Percentiles rank a stretch among this genome's conserved stretches.
Conservation (phyloP, 192 early-diverging fungal species). For the Linnemannia exigua region DNA sequence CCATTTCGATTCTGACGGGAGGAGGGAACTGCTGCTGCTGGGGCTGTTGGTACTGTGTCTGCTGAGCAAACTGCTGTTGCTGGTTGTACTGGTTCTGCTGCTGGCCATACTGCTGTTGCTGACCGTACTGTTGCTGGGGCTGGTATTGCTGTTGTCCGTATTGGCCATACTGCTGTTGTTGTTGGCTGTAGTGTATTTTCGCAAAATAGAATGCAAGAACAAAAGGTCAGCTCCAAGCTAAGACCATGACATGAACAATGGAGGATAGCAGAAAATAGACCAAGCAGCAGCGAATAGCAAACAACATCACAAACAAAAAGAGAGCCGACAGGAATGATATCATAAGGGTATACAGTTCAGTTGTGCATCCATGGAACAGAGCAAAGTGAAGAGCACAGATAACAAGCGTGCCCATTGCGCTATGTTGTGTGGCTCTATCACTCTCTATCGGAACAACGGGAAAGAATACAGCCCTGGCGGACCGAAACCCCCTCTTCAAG, state of each 20-base stretch:
- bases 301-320: not conserved
- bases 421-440: not conserved
- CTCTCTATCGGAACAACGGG: not conserved
- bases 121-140: not conserved
- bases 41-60: conserved; percentile 19
- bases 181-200: not conserved
- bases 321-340: conserved; percentile 13
- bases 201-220: not conserved
- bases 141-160: conserved; percentile 3
- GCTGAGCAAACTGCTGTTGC: conserved; percentile 9
- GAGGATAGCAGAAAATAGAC: not conserved
- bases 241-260: not conserved
- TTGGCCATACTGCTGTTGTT: conserved; percentile 14
- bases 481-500: not conserved
- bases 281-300: not conserved
- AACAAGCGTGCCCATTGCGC: not conserved
- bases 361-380: not conserved
- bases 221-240: not conserved
- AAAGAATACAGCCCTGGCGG: conserved; percentile 3
- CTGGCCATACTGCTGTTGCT: conserved; percentile 11
- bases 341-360: not conserved
- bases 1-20: conserved; percentile 50
- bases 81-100: conserved; percentile 22
- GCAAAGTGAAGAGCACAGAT: not conserved
- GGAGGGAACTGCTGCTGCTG: conserved; percentile 23